These are phyloP conservation scores for Evernia prunastri DNA, from an alignment of 495 filamentous ascomycete genomes.

Conservation along the genomic window DNA sequence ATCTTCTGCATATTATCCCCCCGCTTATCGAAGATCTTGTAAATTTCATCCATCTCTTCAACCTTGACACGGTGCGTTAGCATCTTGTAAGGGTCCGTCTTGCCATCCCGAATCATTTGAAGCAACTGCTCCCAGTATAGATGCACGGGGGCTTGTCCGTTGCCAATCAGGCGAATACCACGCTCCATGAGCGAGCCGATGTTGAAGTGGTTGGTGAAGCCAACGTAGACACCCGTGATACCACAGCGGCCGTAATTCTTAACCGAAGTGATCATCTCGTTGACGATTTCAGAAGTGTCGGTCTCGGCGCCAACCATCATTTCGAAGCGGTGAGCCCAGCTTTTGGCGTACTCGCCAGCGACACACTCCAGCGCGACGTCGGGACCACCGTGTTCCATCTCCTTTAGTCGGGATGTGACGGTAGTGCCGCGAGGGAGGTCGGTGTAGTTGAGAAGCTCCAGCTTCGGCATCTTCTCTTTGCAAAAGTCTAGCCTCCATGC, in stretches of 20 bases:
- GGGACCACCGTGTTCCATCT: constrained; percentile 61
- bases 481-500: constrained; percentile 63
- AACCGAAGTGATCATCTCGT: constrained; percentile 78
- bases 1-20: constrained; percentile 66
- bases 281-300: constrained; percentile 78
- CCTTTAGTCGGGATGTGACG: constrained; percentile 65
- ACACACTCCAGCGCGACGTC: constrained; percentile 81
- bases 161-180: constrained; percentile 73
- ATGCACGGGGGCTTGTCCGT: constrained; percentile 80
- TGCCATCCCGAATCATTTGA: constrained; percentile 57
- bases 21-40: constrained; percentile 62
- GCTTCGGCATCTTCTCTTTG: constrained; percentile 53
- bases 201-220: constrained; percentile 77
- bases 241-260: constrained; percentile 69
- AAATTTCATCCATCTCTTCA: constrained; percentile 67
- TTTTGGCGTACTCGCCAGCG: constrained; percentile 79
- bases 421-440: constrained; percentile 47
- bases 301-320: constrained; percentile 68
- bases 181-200: constrained; percentile 83
- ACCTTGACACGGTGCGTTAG: constrained; percentile 68
- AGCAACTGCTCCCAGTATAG: constrained; percentile 75
- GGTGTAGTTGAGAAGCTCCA: constrained; percentile 55
- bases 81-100: constrained; percentile 75
- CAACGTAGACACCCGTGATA: constrained; percentile 76
- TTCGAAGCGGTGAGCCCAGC: constrained; percentile 74